Evolutionary conservation across 2,329 filamentous ascomycete genomes (phyloP), one percentile per base, ranked within the genome.

Genomic region (Xylaria sp.): DNA sequence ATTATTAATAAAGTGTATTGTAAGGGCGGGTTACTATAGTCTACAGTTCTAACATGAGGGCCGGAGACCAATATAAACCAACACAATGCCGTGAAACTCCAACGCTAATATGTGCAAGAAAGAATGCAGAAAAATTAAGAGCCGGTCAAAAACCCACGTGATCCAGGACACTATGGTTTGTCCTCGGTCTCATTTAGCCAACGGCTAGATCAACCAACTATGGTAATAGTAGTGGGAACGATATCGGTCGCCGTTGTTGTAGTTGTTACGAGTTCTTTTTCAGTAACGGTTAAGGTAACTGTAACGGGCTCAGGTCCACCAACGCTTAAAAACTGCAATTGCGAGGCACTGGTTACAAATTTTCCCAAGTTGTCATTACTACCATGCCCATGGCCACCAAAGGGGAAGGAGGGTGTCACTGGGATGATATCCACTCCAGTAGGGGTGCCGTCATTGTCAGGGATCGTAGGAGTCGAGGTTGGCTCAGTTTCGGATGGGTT

Each of bases 351-450:
- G n/a, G n/a, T n/a, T n/a, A n/a, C n/a, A n/a, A n/a, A n/a, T n/a
- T n/a, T n/a, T n/a, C n/a, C n/a, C n/a, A n/a, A n/a, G n/a, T n/a
- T n/a, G n/a, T 48, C 13, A 33, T 5, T 4, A 10, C 27, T 13
- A 49, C n/a, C 49, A 10, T 46, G 11, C 11, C 17, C 15, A 27
- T 33, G 38, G 29, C 27, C 13, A 11, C 29, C 41, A 33, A 15
- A 8, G 27, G 48, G 15, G 27, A 27, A 21, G 11, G 19, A 15
- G 8, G 48, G 11, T 3, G 63, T 63, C 10, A 65, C 49, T 19
- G 63, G 63, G 13, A 65, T 56, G 10, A 65, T 60, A 38, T 48
- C 56, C 49, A 65, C 49, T 9, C 63, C 63, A 25, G 63, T 65
- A 23, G 63, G 63, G 11, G 57, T 63, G 8, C 31, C 21, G 21